phyloP scores from a whole-genome alignment of 108 stramenopile genomes.

The Epithemia pelagica region DNA sequence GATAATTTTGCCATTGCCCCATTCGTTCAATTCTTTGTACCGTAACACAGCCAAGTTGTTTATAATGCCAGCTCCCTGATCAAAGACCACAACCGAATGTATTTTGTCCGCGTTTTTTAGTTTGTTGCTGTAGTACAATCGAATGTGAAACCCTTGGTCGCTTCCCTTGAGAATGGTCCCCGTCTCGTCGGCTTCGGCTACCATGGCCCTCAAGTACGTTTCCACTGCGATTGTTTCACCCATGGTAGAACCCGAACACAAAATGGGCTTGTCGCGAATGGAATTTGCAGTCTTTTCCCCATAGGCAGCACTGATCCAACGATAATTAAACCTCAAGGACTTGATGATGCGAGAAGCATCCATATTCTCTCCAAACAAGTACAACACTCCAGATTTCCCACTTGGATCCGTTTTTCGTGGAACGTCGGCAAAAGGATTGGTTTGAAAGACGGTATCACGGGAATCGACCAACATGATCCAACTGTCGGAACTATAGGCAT shows the following conservation, averaged over 20 bases:
- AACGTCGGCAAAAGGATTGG: conserved; percentile 42
- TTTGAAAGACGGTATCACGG: conserved; percentile 51
- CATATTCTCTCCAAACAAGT: conserved; percentile 44
- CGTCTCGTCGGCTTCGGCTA: conserved; percentile 42
- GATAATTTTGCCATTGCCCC: conserved; percentile 33
- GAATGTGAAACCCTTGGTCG: conserved; percentile 68
- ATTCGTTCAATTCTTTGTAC: conserved; percentile 20
- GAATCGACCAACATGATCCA: conserved; percentile 51
- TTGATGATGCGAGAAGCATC: conserved; percentile 45
- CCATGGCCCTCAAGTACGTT: conserved; percentile 46
- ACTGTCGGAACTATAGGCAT: conserved; percentile 21
- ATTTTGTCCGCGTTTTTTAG: conserved; percentile 30
- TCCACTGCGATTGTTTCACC: conserved; percentile 50
- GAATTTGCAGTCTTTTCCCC: conserved; percentile 23
- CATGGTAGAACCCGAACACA: conserved; percentile 56
- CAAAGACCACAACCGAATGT: conserved; percentile 33
- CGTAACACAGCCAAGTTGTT: conserved; percentile 57
- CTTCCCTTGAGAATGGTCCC: conserved; percentile 40
- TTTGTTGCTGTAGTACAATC: conserved; percentile 41
- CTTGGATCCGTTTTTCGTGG: conserved; percentile 19
- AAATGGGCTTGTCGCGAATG: conserved; percentile 36
- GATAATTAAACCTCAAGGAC: conserved; percentile 27
- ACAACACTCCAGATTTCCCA: conserved; percentile 20
- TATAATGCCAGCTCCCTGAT: conserved; percentile 45
- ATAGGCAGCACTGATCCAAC: conserved; percentile 47